Percentiles rank a stretch among this genome's conserved stretches.
These are phyloP conservation scores for Pestalotiopsis sp. DNA, from an alignment of 2,329 filamentous ascomycete species.

Conservation along the genomic window DNA sequence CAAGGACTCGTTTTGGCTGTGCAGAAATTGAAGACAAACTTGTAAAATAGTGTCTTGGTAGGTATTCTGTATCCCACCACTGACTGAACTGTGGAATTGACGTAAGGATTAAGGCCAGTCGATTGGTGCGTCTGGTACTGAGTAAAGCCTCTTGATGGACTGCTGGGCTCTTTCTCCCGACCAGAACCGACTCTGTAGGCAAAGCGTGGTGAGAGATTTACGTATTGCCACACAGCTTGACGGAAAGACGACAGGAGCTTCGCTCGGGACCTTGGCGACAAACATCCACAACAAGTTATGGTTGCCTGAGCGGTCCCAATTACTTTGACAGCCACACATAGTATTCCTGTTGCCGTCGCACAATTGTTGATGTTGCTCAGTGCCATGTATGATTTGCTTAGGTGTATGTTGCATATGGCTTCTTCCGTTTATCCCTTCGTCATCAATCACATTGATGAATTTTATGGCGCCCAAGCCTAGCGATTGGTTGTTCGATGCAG, in stretches of 20 bases:
- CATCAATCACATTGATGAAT: background rate
- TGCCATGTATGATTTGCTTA: background rate
- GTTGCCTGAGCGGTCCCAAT: background rate
- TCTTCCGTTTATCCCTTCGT: no score
- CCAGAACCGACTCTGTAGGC: background rate
- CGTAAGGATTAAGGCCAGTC: no score
- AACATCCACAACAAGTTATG: background rate
- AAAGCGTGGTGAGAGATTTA: background rate
- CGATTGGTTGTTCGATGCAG: background rate
- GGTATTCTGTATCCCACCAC: background rate
- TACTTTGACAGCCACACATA: background rate
- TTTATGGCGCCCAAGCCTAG: background rate
- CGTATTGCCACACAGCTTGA: background rate
- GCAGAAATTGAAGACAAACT: background rate
- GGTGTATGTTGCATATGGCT: no score
- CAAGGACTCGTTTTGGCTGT: no score
- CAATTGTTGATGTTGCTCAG: background rate
- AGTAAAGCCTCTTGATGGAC: background rate
- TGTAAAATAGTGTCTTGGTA: background rate
- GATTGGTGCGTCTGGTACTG: background rate
- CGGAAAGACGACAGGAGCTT: background rate
- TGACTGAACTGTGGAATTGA: no score
- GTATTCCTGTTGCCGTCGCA: background rate
- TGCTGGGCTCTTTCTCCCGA: background rate
- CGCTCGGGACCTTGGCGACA: background rate